phyloP scores from a whole-genome alignment of 495 filamentous ascomycete genomes.

The Mycothermus thermophilus region DNA sequence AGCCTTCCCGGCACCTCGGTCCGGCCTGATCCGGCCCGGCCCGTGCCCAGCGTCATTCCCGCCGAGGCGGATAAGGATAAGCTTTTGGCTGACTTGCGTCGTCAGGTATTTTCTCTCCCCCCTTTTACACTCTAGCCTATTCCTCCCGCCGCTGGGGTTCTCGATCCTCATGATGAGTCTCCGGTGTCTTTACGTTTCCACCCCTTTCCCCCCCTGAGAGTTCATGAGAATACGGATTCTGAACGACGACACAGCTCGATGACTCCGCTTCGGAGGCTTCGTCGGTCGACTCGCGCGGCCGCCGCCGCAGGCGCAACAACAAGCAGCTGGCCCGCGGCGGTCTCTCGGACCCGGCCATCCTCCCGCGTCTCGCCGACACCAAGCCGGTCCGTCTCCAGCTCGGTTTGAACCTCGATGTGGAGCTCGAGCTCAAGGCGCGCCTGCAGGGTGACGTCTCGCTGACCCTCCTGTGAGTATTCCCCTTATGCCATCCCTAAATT shows the following conservation, averaged over 20 bases:
- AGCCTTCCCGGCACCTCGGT: conserved; percentile 4
- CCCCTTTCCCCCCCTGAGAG: neutral
- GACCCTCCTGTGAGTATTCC: conserved; percentile 21
- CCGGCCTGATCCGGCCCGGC: conserved; percentile 4
- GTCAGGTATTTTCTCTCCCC: conserved; percentile 12
- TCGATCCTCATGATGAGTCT: no score
- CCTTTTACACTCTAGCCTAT: neutral
- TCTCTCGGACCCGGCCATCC: conserved; percentile 2
- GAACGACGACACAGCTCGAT: conserved; percentile 10
- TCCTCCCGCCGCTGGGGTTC: no score
- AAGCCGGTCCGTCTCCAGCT: conserved; percentile 24
- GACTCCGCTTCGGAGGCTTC: conserved; percentile 17
- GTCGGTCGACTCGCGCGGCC: conserved; percentile 17
- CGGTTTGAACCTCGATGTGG: conserved; percentile 23
- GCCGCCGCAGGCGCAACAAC: conserved; percentile 16
- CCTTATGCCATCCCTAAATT: neutral
- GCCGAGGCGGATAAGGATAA: conserved; percentile 10
- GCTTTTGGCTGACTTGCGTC: conserved; percentile 13
- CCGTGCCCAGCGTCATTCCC: neutral
- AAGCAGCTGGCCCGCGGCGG: conserved; percentile 11
- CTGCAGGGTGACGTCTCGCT: conserved; percentile 23
- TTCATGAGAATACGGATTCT: neutral
- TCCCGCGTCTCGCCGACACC: conserved; percentile 16
- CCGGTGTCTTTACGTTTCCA: no score
- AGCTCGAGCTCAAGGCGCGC: conserved; percentile 23